phyloP scores from a whole-genome alignment of 176 grass and related monocot species.

The Alopecurus myosuroides region DNA sequence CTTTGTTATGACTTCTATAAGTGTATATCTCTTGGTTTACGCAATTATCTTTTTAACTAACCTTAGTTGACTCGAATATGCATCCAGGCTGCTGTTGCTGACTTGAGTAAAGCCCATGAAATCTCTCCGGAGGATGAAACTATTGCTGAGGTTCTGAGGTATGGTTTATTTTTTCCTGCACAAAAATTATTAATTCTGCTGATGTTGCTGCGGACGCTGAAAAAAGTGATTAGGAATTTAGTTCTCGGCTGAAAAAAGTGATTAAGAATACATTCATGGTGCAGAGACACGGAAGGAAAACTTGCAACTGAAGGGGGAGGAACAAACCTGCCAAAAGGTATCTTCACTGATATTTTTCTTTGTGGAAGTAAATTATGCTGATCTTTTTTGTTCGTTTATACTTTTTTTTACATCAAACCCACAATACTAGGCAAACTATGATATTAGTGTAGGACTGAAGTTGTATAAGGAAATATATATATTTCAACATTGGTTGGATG shows the following conservation, averaged over 20 bases:
- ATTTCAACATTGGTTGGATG: conserved; percentile 12
- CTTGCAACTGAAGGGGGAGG: conserved; percentile 38
- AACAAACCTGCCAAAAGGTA: conserved; percentile 38
- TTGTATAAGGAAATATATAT: conserved; percentile 1
- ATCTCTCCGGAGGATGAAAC: conserved; percentile 92
- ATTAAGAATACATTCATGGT: background rate
- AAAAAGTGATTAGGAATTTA: background rate
- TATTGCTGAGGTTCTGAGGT: conserved; percentile 87
- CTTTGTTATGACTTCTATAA: background rate
- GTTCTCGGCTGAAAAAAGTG: background rate
- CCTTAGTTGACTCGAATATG: conserved; percentile 23
- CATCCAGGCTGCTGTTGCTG: conserved; percentile 74
- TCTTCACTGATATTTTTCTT: conserved; percentile 8
- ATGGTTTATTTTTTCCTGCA: conserved; percentile 11
- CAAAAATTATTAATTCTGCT: conserved; percentile 8
- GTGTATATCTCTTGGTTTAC: background rate
- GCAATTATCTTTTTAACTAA: background rate
- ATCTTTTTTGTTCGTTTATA: background rate
- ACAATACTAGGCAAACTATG: background rate
- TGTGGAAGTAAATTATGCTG: background rate
- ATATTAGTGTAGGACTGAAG: background rate
- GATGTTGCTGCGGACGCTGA: background rate
- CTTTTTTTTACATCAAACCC: background rate
- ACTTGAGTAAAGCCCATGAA: conserved; percentile 80
- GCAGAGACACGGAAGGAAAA: conserved; percentile 51